Evolutionary conservation across 352 stramenopile genomes (phyloP), one percentile per base, ranked within the genome.

Genomic region (Phytopythium sindhum): DNA sequence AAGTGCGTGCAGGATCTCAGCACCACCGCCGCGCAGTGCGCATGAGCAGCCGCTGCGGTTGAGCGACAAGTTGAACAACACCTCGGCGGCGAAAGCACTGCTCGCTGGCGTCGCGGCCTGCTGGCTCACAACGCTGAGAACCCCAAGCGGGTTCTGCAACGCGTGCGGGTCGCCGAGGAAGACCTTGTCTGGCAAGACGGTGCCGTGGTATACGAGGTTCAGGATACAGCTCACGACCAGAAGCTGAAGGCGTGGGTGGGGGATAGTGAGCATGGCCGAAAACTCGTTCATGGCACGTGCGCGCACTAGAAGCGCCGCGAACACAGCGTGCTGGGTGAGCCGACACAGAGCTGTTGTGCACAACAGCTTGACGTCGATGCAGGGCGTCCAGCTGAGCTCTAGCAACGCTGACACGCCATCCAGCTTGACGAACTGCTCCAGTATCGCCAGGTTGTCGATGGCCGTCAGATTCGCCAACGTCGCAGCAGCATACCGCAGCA

Each of bases 141-240:
- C 60, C 0, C 86, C 86, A 6, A 89, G 63, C 11, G 87, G 81
- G 37, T 81, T 91, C 59, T 91, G 81, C 2, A 84, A 69, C 7
- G 81, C 78, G 21, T 91, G 81, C 0, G 81, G 80, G 21, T 91
- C 86, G 2, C 86, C 86, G 15, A 89, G n/a, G 44, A 91, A 91
- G 9, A 92, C 73, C 2, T 81, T 82, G n/a, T 92, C 86, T 0
- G 82, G 75, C 41, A 94, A 90, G 1, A 64, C 52, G 45, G 88
- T 77, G 2, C 81, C 78, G 56, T 85, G 77, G 57, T 73, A 84
- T 5, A 92, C 69, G n/a, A 94, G 66, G 56, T 94, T 94, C 45
- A 88, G 42, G 21, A 92, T 75, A 39, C 74, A 89, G 37, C 73
- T 89, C 29, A 94, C 76, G 7, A 75, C 73, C 8, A 91, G 67